phyloP scores from a whole-genome alignment of 768 basidiomycete species.

The Suillus subluteus region DNA sequence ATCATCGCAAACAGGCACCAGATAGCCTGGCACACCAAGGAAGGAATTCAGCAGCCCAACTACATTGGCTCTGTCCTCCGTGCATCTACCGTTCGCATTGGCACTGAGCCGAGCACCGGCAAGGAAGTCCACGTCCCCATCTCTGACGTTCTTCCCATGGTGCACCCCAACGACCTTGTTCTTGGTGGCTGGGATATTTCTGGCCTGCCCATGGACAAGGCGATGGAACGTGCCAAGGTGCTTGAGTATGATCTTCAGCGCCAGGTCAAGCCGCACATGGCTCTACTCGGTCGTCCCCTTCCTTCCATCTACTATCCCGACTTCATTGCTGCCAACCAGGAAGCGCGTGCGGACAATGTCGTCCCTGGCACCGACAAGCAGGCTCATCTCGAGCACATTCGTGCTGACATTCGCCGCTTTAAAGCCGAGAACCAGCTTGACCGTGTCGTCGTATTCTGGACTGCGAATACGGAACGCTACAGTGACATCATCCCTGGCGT shows the following conservation, averaged over 20 bases:
- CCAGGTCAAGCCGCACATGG: constrained; percentile 89
- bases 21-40: constrained; percentile 94
- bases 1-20: constrained; percentile 95
- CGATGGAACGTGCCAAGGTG: constrained; percentile 92
- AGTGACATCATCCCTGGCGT: constrained; percentile 92
- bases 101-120: constrained; percentile 74
- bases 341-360: constrained; percentile 92
- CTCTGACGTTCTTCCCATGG: constrained; percentile 94
- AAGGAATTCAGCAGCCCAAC: constrained; percentile 91
- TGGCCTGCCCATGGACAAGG: constrained; percentile 78
- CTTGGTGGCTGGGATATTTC: constrained; percentile 99
- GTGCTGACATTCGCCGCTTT: constrained; percentile 93
- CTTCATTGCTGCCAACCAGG: constrained; percentile 98
- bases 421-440: constrained; percentile 83
- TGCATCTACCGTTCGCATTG: constrained; percentile 93
- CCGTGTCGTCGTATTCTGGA: constrained; percentile 95
- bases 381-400: constrained; percentile 88
- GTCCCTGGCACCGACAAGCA: constrained; percentile 87
- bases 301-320: constrained; percentile 97
- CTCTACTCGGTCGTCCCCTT: constrained; percentile 76
- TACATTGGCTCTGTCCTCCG: constrained; percentile 97
- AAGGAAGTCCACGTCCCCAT: constrained; percentile 94
- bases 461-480: constrained; percentile 98
- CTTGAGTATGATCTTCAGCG: constrained; percentile 97
- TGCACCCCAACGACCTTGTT: constrained; percentile 97